Evolutionary conservation across 2,329 filamentous ascomycete species (phyloP).

Genomic region (Sclerotinia spermophila): DNA sequence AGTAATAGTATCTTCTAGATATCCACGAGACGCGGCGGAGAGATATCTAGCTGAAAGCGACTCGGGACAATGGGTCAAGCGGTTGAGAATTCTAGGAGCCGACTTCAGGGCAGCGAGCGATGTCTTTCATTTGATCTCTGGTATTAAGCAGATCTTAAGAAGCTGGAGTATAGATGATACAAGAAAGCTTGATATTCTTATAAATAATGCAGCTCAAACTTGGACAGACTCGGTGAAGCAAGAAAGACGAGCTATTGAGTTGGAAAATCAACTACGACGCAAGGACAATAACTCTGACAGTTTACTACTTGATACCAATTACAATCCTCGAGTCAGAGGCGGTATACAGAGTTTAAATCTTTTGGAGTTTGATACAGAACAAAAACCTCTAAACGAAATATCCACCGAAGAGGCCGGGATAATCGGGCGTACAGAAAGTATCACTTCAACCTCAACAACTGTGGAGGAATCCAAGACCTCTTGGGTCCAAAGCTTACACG

Average conservation of each 20-base stretch:
- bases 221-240: conserved; percentile 22
- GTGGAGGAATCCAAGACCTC: conserved; percentile 18
- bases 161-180: neutral
- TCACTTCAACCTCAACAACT: neutral
- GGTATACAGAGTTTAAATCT: conserved; percentile 2
- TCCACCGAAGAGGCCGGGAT: neutral
- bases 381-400: neutral
- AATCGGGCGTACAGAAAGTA: neutral
- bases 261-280: conserved; percentile 10
- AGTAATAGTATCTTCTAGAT: conserved; percentile 23
- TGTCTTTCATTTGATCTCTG: conserved; percentile 1
- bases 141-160: neutral
- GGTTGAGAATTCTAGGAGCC: conserved; percentile 17
- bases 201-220: conserved; percentile 27
- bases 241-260: conserved; percentile 18
- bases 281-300: neutral
- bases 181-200: conserved; percentile 22
- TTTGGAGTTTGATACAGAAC: conserved; percentile 7
- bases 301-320: conserved; percentile 7
- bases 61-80: conserved; percentile 12
- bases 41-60: conserved; percentile 22
- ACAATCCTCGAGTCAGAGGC: conserved; percentile 2
- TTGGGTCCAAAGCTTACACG: conserved; percentile 22
- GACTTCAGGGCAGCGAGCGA: conserved; percentile 14
- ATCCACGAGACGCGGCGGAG: conserved; percentile 22